Conservation (phyloP, 441 rosid species). For the Pelargonium citronellum region DNA sequence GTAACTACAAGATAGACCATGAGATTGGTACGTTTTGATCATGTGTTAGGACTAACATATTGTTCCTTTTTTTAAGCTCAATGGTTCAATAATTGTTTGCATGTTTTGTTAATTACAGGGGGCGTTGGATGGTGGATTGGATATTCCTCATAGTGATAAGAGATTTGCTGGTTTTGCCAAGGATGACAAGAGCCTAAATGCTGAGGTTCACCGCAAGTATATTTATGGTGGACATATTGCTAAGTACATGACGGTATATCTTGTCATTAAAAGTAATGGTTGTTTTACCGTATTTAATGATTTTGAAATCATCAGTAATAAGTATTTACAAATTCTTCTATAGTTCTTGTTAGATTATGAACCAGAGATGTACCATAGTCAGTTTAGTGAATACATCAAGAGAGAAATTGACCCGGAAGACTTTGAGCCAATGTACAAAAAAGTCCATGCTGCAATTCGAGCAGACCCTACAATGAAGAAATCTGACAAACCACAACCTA, state of each 20-base stretch:
- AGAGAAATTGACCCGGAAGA: constrained; percentile 64
- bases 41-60: neutral
- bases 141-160: constrained; percentile 90
- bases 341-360: constrained; percentile 69
- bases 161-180: constrained; percentile 79
- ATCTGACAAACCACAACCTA: neutral
- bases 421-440: constrained; percentile 63
- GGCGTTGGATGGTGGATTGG: constrained; percentile 84
- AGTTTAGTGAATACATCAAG: constrained; percentile 65
- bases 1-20: neutral
- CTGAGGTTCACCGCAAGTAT: constrained; percentile 66
- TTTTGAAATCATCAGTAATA: neutral
- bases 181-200: constrained; percentile 68
- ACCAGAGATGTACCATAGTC: constrained; percentile 83
- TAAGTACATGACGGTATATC: constrained; percentile 58
- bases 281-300: neutral
- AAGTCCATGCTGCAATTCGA: constrained; percentile 26
- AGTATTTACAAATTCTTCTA: neutral
- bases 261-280: neutral
- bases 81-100: neutral
- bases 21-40: neutral
- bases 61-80: neutral
- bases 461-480: neutral
- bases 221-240: constrained; percentile 77
- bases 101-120: constrained; percentile 37